Evolutionary conservation across 768 basidiomycete species (phyloP), one percentile per base, ranked within the genome.

Genomic region (Boletus tomentosulus): DNA sequence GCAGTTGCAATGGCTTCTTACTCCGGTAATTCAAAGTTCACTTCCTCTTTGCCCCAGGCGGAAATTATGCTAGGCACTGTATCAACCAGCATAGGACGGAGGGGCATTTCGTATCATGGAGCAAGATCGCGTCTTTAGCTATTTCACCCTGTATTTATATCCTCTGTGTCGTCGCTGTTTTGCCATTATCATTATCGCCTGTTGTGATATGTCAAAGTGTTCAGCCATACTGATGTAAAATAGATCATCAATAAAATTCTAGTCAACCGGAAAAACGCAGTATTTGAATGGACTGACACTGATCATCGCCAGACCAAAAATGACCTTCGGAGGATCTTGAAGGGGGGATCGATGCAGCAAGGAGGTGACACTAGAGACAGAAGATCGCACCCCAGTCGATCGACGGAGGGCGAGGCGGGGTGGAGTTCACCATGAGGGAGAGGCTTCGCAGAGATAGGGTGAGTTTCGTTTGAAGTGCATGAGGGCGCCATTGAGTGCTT

Each of bases 401-500:
- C 6, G 44, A 45, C 9, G 44, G 44, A 4, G 44, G n/a, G 28
- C 44, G 28, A 9, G 44, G 44, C 9, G 44, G 42, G 12, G 44
- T 45, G 10, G 44, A 45, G 6, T 15, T 30, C 7, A 16, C 44
- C 44, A 45, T 45, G 9, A 45, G 44, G n/a, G 44, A 11, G n/a
- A 45, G 16, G 44, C 44, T 30, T 45, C 28, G 16, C 44, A 45
- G 9, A 31, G 44, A 19, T 31, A 45, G 15, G 44, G 44, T 10
- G 44, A 45, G 3, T 45, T 3, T 19, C 10, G 28, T 25, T 30
- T 31, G 16, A 45, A 45, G 27, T 45, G 28, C 44, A 45, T 45
- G 27, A 45, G 76, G 2, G 95, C 94, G 50, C 96, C 96, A 66
- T 97, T 97, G 54, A 97, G 82, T 3, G 91, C 82, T 49, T 80